These are phyloP conservation scores for Ogataea henricii DNA, from an alignment of 805 yeast species.

Conservation along the genomic window DNA sequence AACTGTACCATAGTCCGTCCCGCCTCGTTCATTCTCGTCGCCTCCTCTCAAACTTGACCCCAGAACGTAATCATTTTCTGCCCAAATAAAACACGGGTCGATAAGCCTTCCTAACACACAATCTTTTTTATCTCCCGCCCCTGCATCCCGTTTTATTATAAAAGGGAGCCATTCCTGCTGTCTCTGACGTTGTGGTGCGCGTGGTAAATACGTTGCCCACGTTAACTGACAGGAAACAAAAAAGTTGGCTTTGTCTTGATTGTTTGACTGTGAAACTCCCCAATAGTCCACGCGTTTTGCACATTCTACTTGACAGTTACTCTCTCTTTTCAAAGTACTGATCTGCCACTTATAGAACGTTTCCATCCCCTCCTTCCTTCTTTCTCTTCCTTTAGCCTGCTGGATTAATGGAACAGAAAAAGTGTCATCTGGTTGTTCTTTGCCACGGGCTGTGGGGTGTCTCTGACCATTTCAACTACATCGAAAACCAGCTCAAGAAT, in stretches of 20 bases:
- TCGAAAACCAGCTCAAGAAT: conserved; percentile 48
- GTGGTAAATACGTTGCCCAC: background rate
- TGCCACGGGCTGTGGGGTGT: conserved; percentile 77
- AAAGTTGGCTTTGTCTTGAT: background rate
- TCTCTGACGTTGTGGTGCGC: background rate
- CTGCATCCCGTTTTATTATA: conserved; percentile 1
- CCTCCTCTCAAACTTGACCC: background rate
- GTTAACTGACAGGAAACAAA: background rate
- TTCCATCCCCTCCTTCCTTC: background rate
- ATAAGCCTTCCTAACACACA: background rate
- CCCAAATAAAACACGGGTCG: background rate
- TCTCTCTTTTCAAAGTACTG: background rate
- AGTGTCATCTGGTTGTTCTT: conserved; percentile 58
- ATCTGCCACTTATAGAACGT: background rate
- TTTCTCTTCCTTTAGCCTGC: background rate
- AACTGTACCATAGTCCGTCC: background rate
- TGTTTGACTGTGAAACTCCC: background rate
- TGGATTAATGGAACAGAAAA: conserved; percentile 18
- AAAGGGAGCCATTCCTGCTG: background rate
- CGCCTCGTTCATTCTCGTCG: too few species aligned
- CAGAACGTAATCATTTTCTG: background rate
- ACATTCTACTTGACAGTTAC: too few species aligned
- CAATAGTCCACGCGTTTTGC: too few species aligned
- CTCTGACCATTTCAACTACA: conserved; percentile 62
- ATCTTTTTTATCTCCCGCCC: conserved; percentile 1